A percentile compares a stretch with the other conserved stretches of the same genome.
Conservation (phyloP, 805 yeast species). For the Ascoidea tarda region DNA sequence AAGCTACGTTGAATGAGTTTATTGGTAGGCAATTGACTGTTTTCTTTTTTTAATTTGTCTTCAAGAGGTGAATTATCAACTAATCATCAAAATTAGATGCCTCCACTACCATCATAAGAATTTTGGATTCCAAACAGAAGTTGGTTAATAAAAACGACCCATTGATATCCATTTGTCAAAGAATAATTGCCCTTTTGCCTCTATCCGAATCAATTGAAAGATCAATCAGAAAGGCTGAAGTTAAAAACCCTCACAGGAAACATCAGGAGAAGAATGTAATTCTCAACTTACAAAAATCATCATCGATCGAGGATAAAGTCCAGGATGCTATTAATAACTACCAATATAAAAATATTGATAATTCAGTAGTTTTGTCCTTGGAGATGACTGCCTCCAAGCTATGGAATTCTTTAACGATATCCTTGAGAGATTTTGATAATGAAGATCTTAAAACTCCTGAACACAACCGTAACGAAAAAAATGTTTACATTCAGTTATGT, state of each 20-base stretch:
- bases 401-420: conserved; percentile 23
- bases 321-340: not conserved
- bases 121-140: not conserved
- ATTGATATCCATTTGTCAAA: too few species aligned
- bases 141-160: not conserved
- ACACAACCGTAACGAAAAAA: conserved; percentile 2
- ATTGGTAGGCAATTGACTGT: not conserved
- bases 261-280: not conserved
- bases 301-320: not conserved
- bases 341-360: too few species aligned
- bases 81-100: not conserved
- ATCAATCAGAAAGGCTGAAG: not conserved
- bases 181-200: not conserved
- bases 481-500: too few species aligned
- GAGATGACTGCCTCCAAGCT: conserved; percentile 15
- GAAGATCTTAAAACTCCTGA: conserved; percentile 4
- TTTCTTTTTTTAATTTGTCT: not conserved
- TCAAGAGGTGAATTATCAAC: conserved; percentile 1
- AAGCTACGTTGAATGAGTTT: not conserved
- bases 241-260: too few species aligned
- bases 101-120: not conserved
- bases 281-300: not conserved
- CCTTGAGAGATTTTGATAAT: conserved; percentile 13
- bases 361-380: not conserved
- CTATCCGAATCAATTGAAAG: not conserved